Base-by-base conservation (phyloP, 495 filamentous ascomycete species). In the Emericellopsis terricola region DNA sequence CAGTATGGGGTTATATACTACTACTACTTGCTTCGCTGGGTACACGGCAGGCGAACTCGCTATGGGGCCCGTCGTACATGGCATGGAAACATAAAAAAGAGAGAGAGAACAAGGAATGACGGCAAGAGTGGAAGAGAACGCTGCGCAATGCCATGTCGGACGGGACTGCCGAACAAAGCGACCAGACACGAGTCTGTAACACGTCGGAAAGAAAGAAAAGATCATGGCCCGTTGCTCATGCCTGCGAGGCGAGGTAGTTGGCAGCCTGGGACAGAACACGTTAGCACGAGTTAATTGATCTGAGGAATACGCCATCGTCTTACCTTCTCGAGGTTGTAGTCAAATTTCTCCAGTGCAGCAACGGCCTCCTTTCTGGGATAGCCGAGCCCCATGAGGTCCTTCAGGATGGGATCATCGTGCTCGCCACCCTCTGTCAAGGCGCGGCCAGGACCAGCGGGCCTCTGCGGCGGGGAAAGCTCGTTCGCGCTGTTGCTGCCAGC, bases 281-380 rank as follows among this genome's bases (percentile, higher is more conserved):
- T 31, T 17, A 32, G 38, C 40, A n/a, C n/a, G n/a, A n/a, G n/a
- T n/a, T n/a, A n/a, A n/a, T 16, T 16, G 9, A 27, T 15, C 37
- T 1, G 32, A 31, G 23, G 15, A 17, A 31, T 33, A 24, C 20
- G n/a, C n/a, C n/a, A n/a, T n/a, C n/a, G n/a, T n/a, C n/a, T n/a
- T 61, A 94, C 89, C 75, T 83, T 80, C 51, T 92, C 84, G 47
- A 94, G 64, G 56, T 94, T 86, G 55, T 94, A 93, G 49, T 94
- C 86, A 55, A 76, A 89, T 53, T 84, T 86, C 63, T 94, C 89
- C 49, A 97, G 56, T 21, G 89, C 89, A 36, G 60, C 63, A 19
- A 96, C 60, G n/a, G 81, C 79, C 29, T 80, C 75, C 4, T 68
- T 66, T 28, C 89, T 64, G 17, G 76, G 62, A 53, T 89, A 97